These are phyloP conservation scores for Pseudogymnoascus sp. DNA, from an alignment of 2,329 filamentous ascomycete genomes.

Conservation along the genomic window DNA sequence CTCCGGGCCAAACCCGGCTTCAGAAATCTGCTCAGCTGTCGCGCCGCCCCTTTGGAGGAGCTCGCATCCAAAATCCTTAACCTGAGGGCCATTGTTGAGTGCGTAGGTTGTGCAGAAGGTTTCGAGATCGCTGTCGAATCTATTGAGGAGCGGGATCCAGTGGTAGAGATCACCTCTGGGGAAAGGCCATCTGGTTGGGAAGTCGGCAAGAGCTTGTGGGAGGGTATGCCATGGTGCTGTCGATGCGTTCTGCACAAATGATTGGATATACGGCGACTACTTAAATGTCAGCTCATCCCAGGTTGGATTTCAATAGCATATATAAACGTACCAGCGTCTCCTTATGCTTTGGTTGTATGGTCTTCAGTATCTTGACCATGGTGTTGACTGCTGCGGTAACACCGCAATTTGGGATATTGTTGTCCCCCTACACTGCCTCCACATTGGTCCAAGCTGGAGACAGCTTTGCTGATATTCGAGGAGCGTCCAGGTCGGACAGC, in stretches of 20 bases:
- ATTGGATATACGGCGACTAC: slow-evolving; percentile 79
- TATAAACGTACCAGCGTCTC: slow-evolving; percentile 53
- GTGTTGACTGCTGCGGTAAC: slow-evolving; percentile 48
- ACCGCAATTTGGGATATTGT: slow-evolving; percentile 37
- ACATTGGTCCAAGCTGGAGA: slow-evolving; percentile 19
- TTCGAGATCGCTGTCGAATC: slow-evolving; percentile 84
- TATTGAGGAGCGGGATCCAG: slow-evolving; percentile 91
- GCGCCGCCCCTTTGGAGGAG: slow-evolving; percentile 50
- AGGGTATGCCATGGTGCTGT: slow-evolving; percentile 66
- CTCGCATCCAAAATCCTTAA: slow-evolving; percentile 61
- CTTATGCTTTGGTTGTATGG: slow-evolving; percentile 58
- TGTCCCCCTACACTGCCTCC: slow-evolving; percentile 46
- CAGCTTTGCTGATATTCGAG: slow-evolving; percentile 24
- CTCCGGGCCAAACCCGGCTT: slow-evolving; percentile 60
- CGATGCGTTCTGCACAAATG: slow-evolving; percentile 67
- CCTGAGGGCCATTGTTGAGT: slow-evolving; percentile 72
- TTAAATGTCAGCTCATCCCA: slow-evolving; percentile 17
- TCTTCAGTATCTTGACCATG: slow-evolving; percentile 63
- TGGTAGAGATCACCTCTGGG: slow-evolving; percentile 94
- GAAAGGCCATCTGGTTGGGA: slow-evolving; percentile 89
- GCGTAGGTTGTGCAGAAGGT: slow-evolving; percentile 73
- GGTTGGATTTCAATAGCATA: neutral
- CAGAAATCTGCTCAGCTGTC: slow-evolving; percentile 41
- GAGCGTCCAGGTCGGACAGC: slow-evolving; percentile 30
- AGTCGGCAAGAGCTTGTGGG: slow-evolving; percentile 66